A percentile compares a stretch with the other conserved stretches of the same genome.
phyloP scores from a whole-genome alignment of 2,329 filamentous ascomycete genomes.

The Davidsoniella neocaledoniae region DNA sequence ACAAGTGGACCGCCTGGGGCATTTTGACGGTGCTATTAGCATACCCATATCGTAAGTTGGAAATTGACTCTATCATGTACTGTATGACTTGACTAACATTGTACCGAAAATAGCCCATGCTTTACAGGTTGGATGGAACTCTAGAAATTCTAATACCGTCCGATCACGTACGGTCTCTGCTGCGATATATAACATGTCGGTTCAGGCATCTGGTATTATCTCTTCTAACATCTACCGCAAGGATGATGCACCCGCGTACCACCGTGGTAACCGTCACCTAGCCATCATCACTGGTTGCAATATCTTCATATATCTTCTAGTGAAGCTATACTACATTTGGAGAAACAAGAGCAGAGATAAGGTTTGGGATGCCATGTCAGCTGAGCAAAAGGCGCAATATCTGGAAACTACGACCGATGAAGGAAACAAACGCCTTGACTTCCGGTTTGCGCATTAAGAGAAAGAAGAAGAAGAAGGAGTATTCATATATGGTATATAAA shows the following conservation, averaged over 20 bases:
- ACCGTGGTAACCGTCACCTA: constrained; percentile 32
- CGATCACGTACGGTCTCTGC: constrained; percentile 40
- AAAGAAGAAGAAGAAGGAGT: too few species aligned
- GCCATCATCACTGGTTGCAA: constrained; percentile 32
- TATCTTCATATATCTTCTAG: constrained; percentile 28
- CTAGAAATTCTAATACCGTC: constrained; percentile 40
- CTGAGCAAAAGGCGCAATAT: constrained; percentile 22
- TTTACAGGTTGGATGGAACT: constrained; percentile 39
- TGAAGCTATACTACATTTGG: constrained; percentile 35
- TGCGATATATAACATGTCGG: constrained; percentile 36
- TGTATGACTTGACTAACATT: constrained; percentile 12
- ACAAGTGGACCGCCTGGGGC: constrained; percentile 21
- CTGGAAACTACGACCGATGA: constrained; percentile 24
- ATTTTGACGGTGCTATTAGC: constrained; percentile 21
- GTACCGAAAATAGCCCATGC: constrained; percentile 24
- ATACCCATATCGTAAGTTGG: constrained; percentile 19
- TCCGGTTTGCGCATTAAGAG: constrained; percentile 24
- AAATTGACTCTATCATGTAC: neutral
- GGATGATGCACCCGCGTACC: constrained; percentile 18
- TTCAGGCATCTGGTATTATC: constrained; percentile 21
- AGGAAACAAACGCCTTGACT: constrained; percentile 29
- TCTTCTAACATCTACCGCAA: constrained; percentile 26
- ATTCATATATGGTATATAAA: too few species aligned
- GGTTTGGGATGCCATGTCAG: constrained; percentile 31
- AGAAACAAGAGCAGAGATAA: constrained; percentile 28